Conservation (phyloP, 2,329 filamentous ascomycete genomes). For the Zasmidium angulare region DNA sequence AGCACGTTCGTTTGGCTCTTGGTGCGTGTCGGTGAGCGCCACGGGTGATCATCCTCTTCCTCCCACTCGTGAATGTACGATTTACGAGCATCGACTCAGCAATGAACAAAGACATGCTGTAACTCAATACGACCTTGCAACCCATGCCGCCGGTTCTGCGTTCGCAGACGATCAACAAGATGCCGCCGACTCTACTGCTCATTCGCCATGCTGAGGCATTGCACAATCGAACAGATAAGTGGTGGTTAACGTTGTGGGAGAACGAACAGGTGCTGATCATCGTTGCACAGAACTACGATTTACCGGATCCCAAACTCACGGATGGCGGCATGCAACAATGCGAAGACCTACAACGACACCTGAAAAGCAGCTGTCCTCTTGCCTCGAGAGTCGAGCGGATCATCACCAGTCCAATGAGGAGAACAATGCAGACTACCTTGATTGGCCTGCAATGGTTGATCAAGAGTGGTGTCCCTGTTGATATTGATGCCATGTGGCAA, state of each 20-base stretch:
- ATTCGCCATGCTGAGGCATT: slow-evolving; percentile 48
- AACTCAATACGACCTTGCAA: background rate
- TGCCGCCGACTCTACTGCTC: slow-evolving; percentile 47
- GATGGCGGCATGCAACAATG: slow-evolving; percentile 44
- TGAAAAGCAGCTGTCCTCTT: slow-evolving; percentile 38
- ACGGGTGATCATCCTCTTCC: background rate
- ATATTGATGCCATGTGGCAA: slow-evolving; percentile 65
- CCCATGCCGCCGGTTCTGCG: slow-evolving; percentile 2
- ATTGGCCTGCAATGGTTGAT: slow-evolving; percentile 60
- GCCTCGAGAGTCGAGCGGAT: slow-evolving; percentile 54
- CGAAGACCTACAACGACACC: slow-evolving; percentile 38
- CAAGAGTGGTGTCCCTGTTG: slow-evolving; percentile 53
- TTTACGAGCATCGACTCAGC: background rate
- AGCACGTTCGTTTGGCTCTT: background rate
- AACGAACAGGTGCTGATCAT: background rate
- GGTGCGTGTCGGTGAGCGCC: background rate
- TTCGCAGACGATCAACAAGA: slow-evolving; percentile 1
- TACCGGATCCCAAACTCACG: slow-evolving; percentile 45
- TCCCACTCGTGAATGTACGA: background rate
- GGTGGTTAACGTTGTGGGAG: background rate
- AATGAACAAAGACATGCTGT: background rate
- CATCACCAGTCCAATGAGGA: slow-evolving; percentile 63
- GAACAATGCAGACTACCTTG: slow-evolving; percentile 65
- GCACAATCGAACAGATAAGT: slow-evolving; percentile 43
- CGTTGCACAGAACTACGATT: slow-evolving; percentile 36